Conservation (phyloP, 2,329 filamentous ascomycete genomes). For the Myriosclerotinia curreyana region DNA sequence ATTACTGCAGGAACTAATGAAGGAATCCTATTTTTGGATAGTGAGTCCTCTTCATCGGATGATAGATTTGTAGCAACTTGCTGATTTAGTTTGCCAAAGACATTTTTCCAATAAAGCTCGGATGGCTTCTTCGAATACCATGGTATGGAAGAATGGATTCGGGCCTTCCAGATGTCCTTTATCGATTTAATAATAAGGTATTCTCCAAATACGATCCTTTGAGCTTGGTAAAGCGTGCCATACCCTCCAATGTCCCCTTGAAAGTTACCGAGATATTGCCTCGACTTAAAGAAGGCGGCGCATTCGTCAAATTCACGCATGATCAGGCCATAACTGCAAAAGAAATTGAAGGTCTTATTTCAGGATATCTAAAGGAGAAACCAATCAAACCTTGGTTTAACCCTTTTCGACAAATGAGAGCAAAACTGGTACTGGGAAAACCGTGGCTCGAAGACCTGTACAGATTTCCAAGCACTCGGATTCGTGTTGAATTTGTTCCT, state of each 20-base stretch:
- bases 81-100: conserved; percentile 48
- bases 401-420: conserved; percentile 68
- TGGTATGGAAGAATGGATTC: conserved; percentile 41
- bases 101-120: conserved; percentile 77
- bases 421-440: conserved; percentile 72
- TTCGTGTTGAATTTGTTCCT: conserved; percentile 84
- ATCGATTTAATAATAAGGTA: conserved; percentile 50
- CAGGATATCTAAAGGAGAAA: conserved; percentile 61
- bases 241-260: conserved; percentile 60
- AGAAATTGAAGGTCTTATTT: conserved; percentile 58
- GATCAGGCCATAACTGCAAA: conserved; percentile 44
- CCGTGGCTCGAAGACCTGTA: conserved; percentile 95
- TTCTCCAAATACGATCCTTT: conserved; percentile 55
- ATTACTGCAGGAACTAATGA: conserved; percentile 75
- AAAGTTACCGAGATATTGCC: conserved; percentile 80
- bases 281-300: conserved; percentile 84
- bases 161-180: conserved; percentile 49
- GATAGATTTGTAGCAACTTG: background rate
- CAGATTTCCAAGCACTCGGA: conserved; percentile 69
- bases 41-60: conserved; percentile 47
- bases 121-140: conserved; percentile 57
- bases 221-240: conserved; percentile 56
- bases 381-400: conserved; percentile 88
- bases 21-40: conserved; percentile 86
- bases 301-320: conserved; percentile 81